phyloP scores from a whole-genome alignment of 495 filamentous ascomycete genomes.

The Lepidopterella palustris region DNA sequence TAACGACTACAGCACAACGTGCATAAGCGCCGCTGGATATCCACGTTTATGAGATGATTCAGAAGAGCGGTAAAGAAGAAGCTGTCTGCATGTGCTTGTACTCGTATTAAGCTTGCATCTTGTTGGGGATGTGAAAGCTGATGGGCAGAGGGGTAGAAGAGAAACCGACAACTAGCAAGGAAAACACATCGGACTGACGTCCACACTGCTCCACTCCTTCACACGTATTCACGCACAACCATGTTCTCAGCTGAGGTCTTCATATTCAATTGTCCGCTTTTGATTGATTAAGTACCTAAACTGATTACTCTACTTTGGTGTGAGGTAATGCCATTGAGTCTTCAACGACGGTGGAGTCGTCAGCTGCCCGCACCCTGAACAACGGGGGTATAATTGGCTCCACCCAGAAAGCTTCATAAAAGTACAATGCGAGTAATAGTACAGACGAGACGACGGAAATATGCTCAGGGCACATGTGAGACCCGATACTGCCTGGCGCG shows the following conservation, averaged over 20 bases:
- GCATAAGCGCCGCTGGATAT: conserved; percentile 27
- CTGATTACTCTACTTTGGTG: conserved; percentile 8
- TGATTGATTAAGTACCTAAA: conserved; percentile 29
- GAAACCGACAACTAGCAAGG: not conserved
- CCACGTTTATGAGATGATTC: conserved; percentile 24
- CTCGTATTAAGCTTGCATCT: conserved; percentile 21
- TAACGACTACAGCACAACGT: conserved; percentile 19
- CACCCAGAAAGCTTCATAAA: conserved; percentile 17
- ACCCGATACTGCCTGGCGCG: conserved; percentile 24
- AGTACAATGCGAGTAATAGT: conserved; percentile 32
- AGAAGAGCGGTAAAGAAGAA: conserved; percentile 28
- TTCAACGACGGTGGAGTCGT: not conserved
- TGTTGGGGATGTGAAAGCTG: conserved; percentile 21
- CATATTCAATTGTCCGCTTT: conserved; percentile 11
- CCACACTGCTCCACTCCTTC: not conserved
- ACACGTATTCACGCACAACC: not conserved
- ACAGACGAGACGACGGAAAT: conserved; percentile 21
- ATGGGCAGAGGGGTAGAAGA: conserved; percentile 9
- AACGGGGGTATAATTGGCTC: conserved; percentile 25
- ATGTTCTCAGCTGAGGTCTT: not conserved
- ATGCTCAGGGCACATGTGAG: conserved; percentile 5
- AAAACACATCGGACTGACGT: not conserved
- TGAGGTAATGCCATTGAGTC: conserved; percentile 19
- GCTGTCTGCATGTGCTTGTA: conserved; percentile 8
- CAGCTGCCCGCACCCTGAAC: not conserved